These are phyloP conservation scores for Acer yangbiense DNA, from an alignment of 345 rosid genomes.

Conservation along the genomic window DNA sequence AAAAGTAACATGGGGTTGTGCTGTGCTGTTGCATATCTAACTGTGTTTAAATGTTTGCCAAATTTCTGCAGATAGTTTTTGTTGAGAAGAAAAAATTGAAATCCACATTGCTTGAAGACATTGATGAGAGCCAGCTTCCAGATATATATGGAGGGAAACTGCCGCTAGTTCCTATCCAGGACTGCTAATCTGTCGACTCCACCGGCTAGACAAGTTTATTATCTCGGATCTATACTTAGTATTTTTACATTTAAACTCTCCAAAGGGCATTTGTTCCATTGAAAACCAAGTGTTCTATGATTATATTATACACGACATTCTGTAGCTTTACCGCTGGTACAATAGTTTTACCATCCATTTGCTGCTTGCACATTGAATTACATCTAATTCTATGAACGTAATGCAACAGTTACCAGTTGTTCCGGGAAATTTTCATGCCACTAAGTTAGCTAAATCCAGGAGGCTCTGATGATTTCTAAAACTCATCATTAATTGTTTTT, in stretches of 20 bases:
- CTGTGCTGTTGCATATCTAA: background rate
- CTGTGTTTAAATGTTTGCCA: background rate
- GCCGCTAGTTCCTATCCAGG: slow-evolving; percentile 67
- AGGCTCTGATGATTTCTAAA: background rate
- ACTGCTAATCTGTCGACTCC: slow-evolving; percentile 30
- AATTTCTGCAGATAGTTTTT: slow-evolving; percentile 63
- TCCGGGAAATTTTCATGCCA: background rate
- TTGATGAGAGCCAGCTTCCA: slow-evolving; percentile 80
- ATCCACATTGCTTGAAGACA: slow-evolving; percentile 64
- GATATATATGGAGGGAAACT: slow-evolving; percentile 77
- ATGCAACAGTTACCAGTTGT: background rate
- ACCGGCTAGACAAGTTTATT: background rate
- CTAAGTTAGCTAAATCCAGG: background rate
- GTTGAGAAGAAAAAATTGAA: slow-evolving; percentile 73
- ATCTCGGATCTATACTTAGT: background rate
- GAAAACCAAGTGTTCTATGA: background rate
- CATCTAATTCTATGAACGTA: background rate
- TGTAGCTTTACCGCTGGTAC: background rate
- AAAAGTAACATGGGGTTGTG: background rate
- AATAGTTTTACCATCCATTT: too few species aligned
- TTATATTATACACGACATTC: background rate
- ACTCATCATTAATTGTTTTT: too few species aligned
- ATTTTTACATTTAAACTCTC: background rate
- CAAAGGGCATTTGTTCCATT: background rate
- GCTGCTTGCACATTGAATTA: background rate